Evolutionary conservation across 2,329 filamentous ascomycete genomes (phyloP), one percentile per base, ranked within the genome.

Genomic region (Aspergillus carbonarius): DNA sequence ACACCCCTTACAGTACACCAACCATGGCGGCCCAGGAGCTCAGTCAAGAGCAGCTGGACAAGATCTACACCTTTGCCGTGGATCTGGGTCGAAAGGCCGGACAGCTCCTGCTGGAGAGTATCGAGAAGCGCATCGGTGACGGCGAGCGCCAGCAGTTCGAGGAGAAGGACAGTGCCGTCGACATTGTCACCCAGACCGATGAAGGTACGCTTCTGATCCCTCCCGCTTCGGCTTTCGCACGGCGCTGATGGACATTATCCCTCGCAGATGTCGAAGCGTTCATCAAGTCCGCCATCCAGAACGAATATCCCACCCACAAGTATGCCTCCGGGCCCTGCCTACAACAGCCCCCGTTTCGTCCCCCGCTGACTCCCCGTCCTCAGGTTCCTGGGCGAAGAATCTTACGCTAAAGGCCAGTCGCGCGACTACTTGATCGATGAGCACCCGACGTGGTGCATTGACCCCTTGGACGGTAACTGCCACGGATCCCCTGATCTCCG

Each of bases 371-470:
- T 7, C 13, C 13, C 27, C 17, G 32, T 1, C 56, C 49, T 51
- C 61, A 89, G 87, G 49, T 93, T 93, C 72, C 81, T 92, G 37
- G 89, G 90, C 61, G 90, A 93, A 74, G 90, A 93, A 72, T 85
- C 85, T 0, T 92, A 92, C 72, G 88, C 87, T 44, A 85, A 87
- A 67, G 86, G 88, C 37, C 71, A 83, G 25, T 87, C 88, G 0
- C 85, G 87, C 66, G 79, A 86, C 47, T 92, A 92, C 68, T 82
- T 92, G 5, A 86, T 92, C 60, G 78, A 82, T 42, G 75, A 76
- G 39, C 66, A 76, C 0, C 89, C 89, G 44, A 91, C 89, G 32
- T 92, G 89, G 90, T 85, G 87, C 67, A 82, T 92, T 40, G 90
- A 93, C 73, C 89, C 90, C 9, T 81, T 92, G 27, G 89, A 92